Percentiles rank a stretch among this genome's conserved stretches.
Evolutionary conservation across 2,329 filamentous ascomycete genomes (phyloP).

Genomic region (Ophiostoma quercus): DNA sequence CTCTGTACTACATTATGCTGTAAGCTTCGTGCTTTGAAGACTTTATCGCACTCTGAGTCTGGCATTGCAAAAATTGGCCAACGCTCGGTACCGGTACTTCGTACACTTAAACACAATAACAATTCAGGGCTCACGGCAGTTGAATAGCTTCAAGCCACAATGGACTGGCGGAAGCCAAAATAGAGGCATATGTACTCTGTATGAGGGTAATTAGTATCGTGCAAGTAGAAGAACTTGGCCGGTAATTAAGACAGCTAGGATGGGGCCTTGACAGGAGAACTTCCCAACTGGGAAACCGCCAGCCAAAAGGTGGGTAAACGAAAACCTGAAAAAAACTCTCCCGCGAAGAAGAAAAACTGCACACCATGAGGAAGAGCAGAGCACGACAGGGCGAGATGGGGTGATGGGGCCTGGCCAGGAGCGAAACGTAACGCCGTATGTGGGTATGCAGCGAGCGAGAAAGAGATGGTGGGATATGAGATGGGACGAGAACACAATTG

Average conservation of each 20-base stretch:
- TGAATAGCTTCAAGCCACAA: not conserved
- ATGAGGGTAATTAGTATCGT: not conserved
- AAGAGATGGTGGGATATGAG: not conserved
- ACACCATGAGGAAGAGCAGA: not conserved
- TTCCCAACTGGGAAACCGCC: not conserved
- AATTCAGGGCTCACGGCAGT: not conserved
- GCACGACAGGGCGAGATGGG: not conserved
- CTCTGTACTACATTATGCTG: not conserved
- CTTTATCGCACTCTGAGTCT: no score
- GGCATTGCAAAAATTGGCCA: not conserved
- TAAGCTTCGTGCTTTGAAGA: not conserved
- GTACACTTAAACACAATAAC: not conserved
- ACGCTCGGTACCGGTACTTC: not conserved
- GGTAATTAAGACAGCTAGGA: not conserved
- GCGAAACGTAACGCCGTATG: not conserved
- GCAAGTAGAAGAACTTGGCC: not conserved
- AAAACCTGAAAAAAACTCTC: constrained; percentile 2
- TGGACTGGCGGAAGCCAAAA: not conserved
- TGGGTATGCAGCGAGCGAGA: not conserved
- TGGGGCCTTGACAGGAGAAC: not conserved
- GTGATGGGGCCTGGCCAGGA: not conserved
- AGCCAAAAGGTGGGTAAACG: not conserved
- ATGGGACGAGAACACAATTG: not conserved
- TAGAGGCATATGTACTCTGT: not conserved
- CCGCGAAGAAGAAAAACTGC: not conserved